Conservation (phyloP, 1,284 basidiomycete species). For the Polyporus tsugae region DNA sequence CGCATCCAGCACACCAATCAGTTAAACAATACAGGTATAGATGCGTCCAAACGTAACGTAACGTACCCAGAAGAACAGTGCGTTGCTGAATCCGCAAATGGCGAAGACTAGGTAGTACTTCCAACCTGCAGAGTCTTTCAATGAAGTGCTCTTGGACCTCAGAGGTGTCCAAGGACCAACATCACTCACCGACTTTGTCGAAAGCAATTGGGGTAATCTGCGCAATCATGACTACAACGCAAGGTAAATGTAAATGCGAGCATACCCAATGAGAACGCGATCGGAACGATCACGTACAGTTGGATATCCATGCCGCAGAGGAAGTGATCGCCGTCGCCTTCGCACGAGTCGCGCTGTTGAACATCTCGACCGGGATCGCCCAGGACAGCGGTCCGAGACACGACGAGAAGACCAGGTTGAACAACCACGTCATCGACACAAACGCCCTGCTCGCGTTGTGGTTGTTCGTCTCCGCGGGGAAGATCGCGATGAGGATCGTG, state of each 20-base stretch:
- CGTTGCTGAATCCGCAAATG: constrained; percentile 68
- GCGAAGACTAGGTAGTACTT: constrained; percentile 66
- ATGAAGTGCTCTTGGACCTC: neutral
- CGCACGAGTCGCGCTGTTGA: constrained; percentile 65
- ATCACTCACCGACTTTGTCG: constrained; percentile 47
- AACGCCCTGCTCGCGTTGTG: constrained; percentile 38
- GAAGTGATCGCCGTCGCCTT: constrained; percentile 68
- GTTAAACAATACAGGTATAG: neutral
- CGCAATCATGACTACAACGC: constrained; percentile 46
- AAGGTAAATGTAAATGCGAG: neutral
- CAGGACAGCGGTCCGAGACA: constrained; percentile 62
- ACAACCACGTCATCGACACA: constrained; percentile 44
- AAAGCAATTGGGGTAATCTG: constrained; percentile 61
- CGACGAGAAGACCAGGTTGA: constrained; percentile 64
- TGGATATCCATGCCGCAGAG: constrained; percentile 60
- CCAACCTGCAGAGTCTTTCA: constrained; percentile 40
- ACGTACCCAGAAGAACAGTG: constrained; percentile 59
- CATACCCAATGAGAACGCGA: constrained; percentile 33
- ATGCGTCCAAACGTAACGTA: neutral
- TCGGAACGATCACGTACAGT: constrained; percentile 40
- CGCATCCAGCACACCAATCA: neutral
- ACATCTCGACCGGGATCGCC: constrained; percentile 56
- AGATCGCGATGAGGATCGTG: constrained; percentile 58
- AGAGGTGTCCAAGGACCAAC: neutral
- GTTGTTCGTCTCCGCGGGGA: constrained; percentile 55